phyloP scores from a whole-genome alignment of 805 yeast species.

The Candida nonsorbophila region DNA sequence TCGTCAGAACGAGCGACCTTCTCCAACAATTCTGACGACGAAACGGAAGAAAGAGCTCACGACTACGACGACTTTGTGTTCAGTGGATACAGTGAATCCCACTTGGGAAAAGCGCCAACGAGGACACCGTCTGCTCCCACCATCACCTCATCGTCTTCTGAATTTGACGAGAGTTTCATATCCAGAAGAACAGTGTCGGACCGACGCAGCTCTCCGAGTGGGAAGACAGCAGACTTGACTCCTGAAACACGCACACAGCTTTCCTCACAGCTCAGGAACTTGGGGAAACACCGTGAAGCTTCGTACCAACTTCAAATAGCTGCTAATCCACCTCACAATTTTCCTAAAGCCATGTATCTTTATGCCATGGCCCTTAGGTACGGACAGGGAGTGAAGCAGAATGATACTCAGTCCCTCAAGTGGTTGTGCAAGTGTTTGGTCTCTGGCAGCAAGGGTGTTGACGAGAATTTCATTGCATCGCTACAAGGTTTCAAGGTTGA shows the following conservation, averaged over 20 bases:
- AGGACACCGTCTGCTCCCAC: not conserved
- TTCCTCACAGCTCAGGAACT: slow-evolving; percentile 47
- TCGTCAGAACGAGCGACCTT: no score
- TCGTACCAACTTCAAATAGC: slow-evolving; percentile 63
- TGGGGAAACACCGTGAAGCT: slow-evolving; percentile 63
- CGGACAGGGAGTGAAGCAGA: slow-evolving; percentile 64
- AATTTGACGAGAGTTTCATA: not conserved
- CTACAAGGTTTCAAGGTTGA: slow-evolving; percentile 22
- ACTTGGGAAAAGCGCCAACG: not conserved
- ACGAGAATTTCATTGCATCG: slow-evolving; percentile 15
- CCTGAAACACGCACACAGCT: slow-evolving; percentile 32
- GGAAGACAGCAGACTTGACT: slow-evolving; percentile 11
- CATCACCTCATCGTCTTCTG: slow-evolving; percentile 4
- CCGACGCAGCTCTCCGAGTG: slow-evolving; percentile 6
- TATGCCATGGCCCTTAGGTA: slow-evolving; percentile 63
- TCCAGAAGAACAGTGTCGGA: slow-evolving; percentile 7
- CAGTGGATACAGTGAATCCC: no score
- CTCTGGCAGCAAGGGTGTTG: slow-evolving; percentile 5
- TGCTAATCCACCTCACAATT: slow-evolving; percentile 53
- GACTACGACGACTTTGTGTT: no score
- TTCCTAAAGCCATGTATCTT: slow-evolving; percentile 56
- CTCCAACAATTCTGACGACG: no score
- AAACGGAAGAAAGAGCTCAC: no score
- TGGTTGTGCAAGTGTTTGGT: slow-evolving; percentile 54
- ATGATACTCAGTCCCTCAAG: slow-evolving; percentile 46